Conservation (phyloP, 495 filamentous ascomycete genomes). For the Xylaria cubensis region DNA sequence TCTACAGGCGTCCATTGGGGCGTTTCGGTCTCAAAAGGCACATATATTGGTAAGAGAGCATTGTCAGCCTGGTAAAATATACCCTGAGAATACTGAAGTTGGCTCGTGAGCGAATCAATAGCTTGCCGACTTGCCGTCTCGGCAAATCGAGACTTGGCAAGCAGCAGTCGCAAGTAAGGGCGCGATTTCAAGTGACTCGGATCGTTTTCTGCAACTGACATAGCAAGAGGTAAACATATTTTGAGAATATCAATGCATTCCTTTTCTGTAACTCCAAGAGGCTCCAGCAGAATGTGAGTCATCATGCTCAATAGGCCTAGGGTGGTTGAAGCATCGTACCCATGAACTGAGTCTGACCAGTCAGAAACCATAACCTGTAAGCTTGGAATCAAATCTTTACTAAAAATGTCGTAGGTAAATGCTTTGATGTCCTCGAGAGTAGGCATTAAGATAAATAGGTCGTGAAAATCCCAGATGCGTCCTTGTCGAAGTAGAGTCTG, state of each 20-base stretch:
- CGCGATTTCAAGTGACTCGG: slow-evolving; percentile 21
- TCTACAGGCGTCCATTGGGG: slow-evolving; percentile 19
- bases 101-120: slow-evolving; percentile 3
- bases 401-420: slow-evolving; percentile 14
- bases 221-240: slow-evolving; percentile 21
- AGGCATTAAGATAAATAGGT: slow-evolving; percentile 13
- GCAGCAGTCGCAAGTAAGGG: slow-evolving; percentile 16
- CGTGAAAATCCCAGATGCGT: slow-evolving; percentile 26
- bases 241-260: slow-evolving; percentile 23
- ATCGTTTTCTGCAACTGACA: slow-evolving; percentile 22
- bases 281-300: slow-evolving; percentile 21
- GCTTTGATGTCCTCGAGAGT: slow-evolving; percentile 15
- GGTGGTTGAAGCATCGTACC: slow-evolving; percentile 24
- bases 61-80: slow-evolving; percentile 15
- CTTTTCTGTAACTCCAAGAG: slow-evolving; percentile 10
- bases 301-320: slow-evolving; percentile 18
- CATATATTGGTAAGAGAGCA: slow-evolving; percentile 15
- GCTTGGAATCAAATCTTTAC: slow-evolving; percentile 17
- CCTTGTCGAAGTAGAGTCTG: slow-evolving; percentile 22
- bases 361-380: slow-evolving; percentile 14
- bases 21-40: slow-evolving; percentile 6
- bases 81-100: slow-evolving; percentile 19
- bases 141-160: slow-evolving; percentile 25
- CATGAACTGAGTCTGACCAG: slow-evolving; percentile 24
- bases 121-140: slow-evolving; percentile 21